Evolutionary conservation across 768 basidiomycete genomes (phyloP), one percentile per base, ranked within the genome.

Genomic region (Agrocybe pediades): DNA sequence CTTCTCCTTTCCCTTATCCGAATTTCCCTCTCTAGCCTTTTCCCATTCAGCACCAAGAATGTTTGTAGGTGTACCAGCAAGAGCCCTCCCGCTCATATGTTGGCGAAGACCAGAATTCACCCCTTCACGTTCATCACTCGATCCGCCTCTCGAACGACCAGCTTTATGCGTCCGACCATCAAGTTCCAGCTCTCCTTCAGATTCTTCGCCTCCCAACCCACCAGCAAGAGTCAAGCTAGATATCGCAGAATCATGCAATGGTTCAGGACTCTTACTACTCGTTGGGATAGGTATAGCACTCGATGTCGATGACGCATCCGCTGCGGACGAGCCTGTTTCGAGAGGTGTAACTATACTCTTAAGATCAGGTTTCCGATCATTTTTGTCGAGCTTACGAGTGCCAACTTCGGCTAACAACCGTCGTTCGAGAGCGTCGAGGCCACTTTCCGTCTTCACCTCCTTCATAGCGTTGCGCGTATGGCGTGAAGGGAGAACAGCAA

Each of bases 351-450:
- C 52, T 16, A 76, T 64, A 46, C 62, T 65, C 51, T 73, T 60
- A 20, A 70, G 71, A 55, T 73, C 71, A 6, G 71, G 67, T 19
- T 60, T 57, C 48, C 63, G 58, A 30, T 71, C 66, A 26, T 58
- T 64, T 9, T 62, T 48, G 23, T 74, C 74, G 5, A 72, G 52
- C 62, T 80, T 81, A 46, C 84, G 76, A 17, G 89, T 91, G 23
- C 90, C 90, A 6, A 92, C 89, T 61, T 91, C 84, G 0, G 82
- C 84, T 0, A 87, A 68, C 3, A 92, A 71, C 47, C 84, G 74
- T 44, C 82, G 74, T 63, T 92, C 90, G 7, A 92, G 70, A 2
- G 85, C 89, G 57, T 92, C 89, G 2, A 92, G 70, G 8, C 89
- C 89, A 46, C 75, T 84, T 59, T 82, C 82, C 57, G 39, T 56